Conservation (phyloP, 176 grass and related monocot species). For the Paspalum notatum region DNA sequence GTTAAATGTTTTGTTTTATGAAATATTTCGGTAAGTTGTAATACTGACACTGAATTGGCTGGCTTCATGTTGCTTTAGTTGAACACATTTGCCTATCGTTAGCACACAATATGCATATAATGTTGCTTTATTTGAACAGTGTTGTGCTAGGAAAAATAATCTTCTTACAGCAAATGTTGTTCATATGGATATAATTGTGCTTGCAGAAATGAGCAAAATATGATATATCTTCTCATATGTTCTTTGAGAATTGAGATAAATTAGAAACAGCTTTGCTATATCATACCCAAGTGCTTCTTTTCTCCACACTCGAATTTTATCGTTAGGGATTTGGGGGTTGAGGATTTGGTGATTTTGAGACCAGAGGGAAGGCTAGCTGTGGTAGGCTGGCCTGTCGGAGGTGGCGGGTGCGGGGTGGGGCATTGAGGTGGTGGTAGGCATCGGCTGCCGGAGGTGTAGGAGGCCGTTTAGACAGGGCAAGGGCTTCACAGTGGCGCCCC, state of each 20-base stretch:
- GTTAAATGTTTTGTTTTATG: not conserved
- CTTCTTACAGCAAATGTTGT: not conserved
- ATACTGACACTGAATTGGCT: not conserved
- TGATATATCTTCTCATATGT: not conserved
- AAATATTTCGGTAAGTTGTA: not conserved
- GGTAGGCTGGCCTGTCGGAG: too few species aligned
- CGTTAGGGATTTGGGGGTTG: too few species aligned
- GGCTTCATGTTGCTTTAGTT: conserved; percentile 1
- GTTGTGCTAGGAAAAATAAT: not conserved
- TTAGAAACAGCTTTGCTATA: not conserved
- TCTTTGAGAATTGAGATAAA: conserved; percentile 2
- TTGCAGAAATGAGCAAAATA: not conserved
- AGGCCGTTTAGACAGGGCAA: too few species aligned
- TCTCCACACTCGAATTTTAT: too few species aligned
- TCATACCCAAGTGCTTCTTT: too few species aligned
- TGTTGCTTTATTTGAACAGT: not conserved
- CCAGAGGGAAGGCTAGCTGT: too few species aligned
- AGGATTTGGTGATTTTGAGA: too few species aligned
- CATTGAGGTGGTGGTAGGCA: too few species aligned
- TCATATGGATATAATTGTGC: not conserved
- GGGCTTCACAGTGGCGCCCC: too few species aligned
- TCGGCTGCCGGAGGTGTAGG: too few species aligned
- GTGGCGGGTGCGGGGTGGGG: too few species aligned
- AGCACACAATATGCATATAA: not conserved
- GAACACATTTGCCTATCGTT: not conserved